Percentiles rank a stretch among this genome's conserved stretches.
These are phyloP conservation scores for Leishmania mexicana DNA, from an alignment of 208 protist species.

Conservation along the genomic window DNA sequence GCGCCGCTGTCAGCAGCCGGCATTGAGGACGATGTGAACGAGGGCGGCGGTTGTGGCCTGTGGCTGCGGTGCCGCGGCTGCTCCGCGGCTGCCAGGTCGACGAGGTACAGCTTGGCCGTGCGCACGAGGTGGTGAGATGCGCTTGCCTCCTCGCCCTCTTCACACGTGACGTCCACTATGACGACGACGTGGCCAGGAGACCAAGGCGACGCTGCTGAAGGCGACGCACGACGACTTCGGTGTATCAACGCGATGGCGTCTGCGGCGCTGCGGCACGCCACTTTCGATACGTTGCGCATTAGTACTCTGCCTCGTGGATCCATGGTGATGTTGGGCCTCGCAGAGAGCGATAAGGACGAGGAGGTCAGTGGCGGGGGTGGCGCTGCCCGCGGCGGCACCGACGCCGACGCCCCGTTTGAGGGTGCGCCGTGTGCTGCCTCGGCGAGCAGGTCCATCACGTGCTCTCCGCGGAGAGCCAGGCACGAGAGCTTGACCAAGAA, in stretches of 20 bases:
- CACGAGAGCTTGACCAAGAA: slow-evolving; percentile 14
- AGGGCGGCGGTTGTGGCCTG: slow-evolving; percentile 17
- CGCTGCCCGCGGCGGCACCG: too few species aligned
- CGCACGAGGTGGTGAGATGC: slow-evolving; percentile 37
- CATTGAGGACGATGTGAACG: neutral
- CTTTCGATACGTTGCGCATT: slow-evolving; percentile 10
- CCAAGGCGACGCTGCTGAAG: neutral
- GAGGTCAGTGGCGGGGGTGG: neutral
- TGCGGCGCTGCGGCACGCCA: slow-evolving; percentile 5
- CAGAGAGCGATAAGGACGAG: neutral
- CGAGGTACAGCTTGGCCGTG: slow-evolving; percentile 78
- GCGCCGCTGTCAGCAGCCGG: neutral
- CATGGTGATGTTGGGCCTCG: slow-evolving; percentile 19
- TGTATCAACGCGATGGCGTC: slow-evolving; percentile 3
- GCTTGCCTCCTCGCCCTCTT: slow-evolving; percentile 15
- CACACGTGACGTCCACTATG: slow-evolving; percentile 60
- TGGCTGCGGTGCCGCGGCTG: slow-evolving; percentile 38
- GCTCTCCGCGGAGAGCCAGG: slow-evolving; percentile 19
- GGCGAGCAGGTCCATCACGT: slow-evolving; percentile 26
- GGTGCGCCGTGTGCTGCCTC: neutral
- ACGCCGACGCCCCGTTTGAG: neutral
- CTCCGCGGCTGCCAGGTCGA: slow-evolving; percentile 89
- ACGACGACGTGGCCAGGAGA: slow-evolving; percentile 71
- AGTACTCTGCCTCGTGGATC: slow-evolving; percentile 23
- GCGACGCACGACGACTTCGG: slow-evolving; percentile 7